A percentile compares a stretch with the other conserved stretches of the same genome.
phyloP scores from a whole-genome alignment of 192 early-diverging fungal species.

The Allomyces macrogynus region DNA sequence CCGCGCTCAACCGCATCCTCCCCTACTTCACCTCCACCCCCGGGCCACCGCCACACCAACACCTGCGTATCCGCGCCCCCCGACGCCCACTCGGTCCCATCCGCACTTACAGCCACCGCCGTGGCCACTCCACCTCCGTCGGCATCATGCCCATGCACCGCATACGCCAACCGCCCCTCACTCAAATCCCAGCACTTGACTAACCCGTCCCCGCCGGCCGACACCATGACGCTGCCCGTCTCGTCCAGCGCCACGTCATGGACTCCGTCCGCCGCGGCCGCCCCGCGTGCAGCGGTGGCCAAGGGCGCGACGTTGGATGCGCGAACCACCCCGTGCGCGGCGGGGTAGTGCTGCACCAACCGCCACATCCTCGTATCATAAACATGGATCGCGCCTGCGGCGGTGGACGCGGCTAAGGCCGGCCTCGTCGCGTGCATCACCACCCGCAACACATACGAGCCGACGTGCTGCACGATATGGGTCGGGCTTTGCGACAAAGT shows the following conservation, averaged over 20 bases:
- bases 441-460: neutral
- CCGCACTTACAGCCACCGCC: conserved; percentile 29
- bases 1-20: conserved; percentile 4
- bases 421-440: conserved; percentile 33
- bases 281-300: too few species aligned
- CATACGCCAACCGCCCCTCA: conserved; percentile 40
- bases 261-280: too few species aligned
- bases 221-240: conserved; percentile 11
- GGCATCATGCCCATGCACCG: conserved; percentile 33
- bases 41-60: conserved; percentile 28
- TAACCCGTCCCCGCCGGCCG: conserved; percentile 30
- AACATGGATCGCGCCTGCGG: conserved; percentile 30
- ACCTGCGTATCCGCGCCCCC: conserved; percentile 32
- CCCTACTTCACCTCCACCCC: neutral
- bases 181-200: conserved; percentile 43
- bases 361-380: conserved; percentile 39
- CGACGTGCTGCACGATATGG: neutral
- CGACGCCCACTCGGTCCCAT: conserved; percentile 19
- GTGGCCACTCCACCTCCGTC: conserved; percentile 18
- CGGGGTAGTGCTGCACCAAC: conserved; percentile 32
- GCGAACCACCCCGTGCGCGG: conserved; percentile 17
- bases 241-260: too few species aligned
- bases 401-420: conserved; percentile 25
- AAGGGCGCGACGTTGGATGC: too few species aligned
- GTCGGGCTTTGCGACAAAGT: too few species aligned